Conservation (phyloP, 768 basidiomycete species). For the Suillus tomentosus region DNA sequence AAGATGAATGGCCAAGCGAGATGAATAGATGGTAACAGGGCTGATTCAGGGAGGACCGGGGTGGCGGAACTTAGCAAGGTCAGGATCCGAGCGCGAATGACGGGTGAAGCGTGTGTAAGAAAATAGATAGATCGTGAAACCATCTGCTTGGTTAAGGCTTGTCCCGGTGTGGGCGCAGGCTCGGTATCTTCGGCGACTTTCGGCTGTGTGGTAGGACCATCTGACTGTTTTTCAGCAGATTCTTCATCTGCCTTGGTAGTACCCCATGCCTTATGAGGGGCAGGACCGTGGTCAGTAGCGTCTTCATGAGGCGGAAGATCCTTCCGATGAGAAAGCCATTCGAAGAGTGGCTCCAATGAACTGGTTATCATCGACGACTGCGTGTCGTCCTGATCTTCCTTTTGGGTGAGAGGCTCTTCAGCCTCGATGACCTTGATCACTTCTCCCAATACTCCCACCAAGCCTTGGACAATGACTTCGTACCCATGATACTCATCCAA, state of each 20-base stretch:
- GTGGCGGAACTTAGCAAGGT: slow-evolving; percentile 72
- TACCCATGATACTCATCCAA: slow-evolving; percentile 97
- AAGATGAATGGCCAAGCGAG: slow-evolving; percentile 93
- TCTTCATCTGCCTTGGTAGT: slow-evolving; percentile 29
- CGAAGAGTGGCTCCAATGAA: slow-evolving; percentile 53
- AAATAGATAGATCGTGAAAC: slow-evolving; percentile 86
- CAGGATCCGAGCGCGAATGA: slow-evolving; percentile 84
- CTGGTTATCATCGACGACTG: slow-evolving; percentile 29
- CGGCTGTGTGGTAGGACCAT: slow-evolving; percentile 16
- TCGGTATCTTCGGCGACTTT: slow-evolving; percentile 39
- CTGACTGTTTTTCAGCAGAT: slow-evolving; percentile 23
- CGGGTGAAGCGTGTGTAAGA: slow-evolving; percentile 85
- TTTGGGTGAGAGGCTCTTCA: slow-evolving; percentile 42
- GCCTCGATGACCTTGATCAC: slow-evolving; percentile 77
- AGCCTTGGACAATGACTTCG: slow-evolving; percentile 77
- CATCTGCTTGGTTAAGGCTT: slow-evolving; percentile 80
- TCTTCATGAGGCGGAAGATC: slow-evolving; percentile 39
- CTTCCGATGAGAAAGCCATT: slow-evolving; percentile 63
- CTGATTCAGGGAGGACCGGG: slow-evolving; percentile 68
- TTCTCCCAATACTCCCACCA: slow-evolving; percentile 85
- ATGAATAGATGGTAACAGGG: slow-evolving; percentile 84
- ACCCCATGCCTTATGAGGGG: slow-evolving; percentile 63
- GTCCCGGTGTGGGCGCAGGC: slow-evolving; percentile 63
- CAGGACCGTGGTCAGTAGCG: slow-evolving; percentile 55
- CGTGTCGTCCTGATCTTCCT: slow-evolving; percentile 18